These are phyloP conservation scores for Annulohypoxylon bovei DNA, from an alignment of 495 filamentous ascomycete species.

Conservation along the genomic window DNA sequence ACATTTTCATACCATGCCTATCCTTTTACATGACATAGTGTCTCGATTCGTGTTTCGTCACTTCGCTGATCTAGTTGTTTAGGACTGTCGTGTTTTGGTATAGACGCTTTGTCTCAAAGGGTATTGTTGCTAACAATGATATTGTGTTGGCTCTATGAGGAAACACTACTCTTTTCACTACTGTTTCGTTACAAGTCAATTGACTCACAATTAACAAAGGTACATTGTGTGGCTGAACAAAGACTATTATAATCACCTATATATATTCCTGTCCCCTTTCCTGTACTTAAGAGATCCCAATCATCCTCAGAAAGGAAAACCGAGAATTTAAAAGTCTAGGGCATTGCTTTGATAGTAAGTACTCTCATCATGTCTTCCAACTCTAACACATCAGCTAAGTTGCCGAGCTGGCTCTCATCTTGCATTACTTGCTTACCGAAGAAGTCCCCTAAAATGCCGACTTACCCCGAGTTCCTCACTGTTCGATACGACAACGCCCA, in stretches of 20 bases:
- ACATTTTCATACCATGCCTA: neutral
- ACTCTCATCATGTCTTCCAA: neutral
- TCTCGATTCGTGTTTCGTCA: neutral
- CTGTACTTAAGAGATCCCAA: neutral
- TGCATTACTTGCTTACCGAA: conserved; percentile 9
- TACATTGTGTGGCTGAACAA: conserved; percentile 6
- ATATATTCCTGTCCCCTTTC: neutral
- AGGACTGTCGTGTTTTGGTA: neutral
- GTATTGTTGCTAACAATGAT: conserved; percentile 9
- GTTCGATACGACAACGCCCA: conserved; percentile 17
- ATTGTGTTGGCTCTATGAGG: conserved; percentile 6
- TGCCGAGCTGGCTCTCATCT: neutral
- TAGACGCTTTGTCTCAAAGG: neutral
- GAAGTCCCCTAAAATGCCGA: neutral
- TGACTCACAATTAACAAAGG: neutral
- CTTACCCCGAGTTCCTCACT: neutral
- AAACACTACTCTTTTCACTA: neutral
- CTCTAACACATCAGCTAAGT: neutral
- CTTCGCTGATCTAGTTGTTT: conserved; percentile 5
- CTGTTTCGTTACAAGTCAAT: neutral
- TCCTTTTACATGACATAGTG: neutral
- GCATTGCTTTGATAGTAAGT: conserved; percentile 19
- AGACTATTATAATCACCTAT: neutral
- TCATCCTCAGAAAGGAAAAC: neutral
- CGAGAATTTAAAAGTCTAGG: neutral